A percentile compares a stretch with the other conserved stretches of the same genome.
These are phyloP conservation scores for Xylaria grammica DNA, from an alignment of 495 filamentous ascomycete species.

Conservation along the genomic window DNA sequence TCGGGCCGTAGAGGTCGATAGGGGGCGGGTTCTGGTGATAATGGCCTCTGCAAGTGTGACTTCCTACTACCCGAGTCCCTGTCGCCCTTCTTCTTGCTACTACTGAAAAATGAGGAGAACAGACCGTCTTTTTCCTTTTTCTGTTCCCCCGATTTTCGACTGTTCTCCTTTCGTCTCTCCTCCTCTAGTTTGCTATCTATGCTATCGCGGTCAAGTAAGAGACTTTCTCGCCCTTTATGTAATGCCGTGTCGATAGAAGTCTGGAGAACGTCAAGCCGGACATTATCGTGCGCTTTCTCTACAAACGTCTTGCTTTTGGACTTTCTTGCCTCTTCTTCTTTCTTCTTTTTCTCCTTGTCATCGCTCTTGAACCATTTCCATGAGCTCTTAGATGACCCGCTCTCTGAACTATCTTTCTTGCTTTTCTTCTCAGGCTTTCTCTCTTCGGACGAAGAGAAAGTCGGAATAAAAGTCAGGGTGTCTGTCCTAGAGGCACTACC, in stretches of 20 bases:
- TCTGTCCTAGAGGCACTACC: constrained; percentile 72
- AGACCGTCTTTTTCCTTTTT: constrained; percentile 90
- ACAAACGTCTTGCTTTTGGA: constrained; percentile 57
- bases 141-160: constrained; percentile 71
- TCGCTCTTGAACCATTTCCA: constrained; percentile 58
- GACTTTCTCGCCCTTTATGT: constrained; percentile 76
- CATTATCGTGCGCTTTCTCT: constrained; percentile 71
- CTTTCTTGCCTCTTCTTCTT: constrained; percentile 60
- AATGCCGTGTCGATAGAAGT: constrained; percentile 70
- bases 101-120: constrained; percentile 89
- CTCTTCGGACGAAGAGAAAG: constrained; percentile 62
- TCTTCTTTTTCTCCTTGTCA: constrained; percentile 65
- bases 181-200: constrained; percentile 76
- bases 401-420: constrained; percentile 62
- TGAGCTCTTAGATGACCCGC: constrained; percentile 44
- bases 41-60: constrained; percentile 69
- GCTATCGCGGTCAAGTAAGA: constrained; percentile 77
- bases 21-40: constrained; percentile 80
- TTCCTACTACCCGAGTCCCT: constrained; percentile 72
- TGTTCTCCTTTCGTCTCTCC: constrained; percentile 82
- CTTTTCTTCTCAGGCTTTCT: constrained; percentile 71
- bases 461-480: constrained; percentile 83
- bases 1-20: constrained; percentile 76
- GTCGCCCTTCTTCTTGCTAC: constrained; percentile 79
- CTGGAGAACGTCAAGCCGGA: constrained; percentile 81